Percentiles rank a stretch among this genome's conserved stretches.
Conservation (phyloP, 352 stramenopile species). For the Phytopythium montanum region DNA sequence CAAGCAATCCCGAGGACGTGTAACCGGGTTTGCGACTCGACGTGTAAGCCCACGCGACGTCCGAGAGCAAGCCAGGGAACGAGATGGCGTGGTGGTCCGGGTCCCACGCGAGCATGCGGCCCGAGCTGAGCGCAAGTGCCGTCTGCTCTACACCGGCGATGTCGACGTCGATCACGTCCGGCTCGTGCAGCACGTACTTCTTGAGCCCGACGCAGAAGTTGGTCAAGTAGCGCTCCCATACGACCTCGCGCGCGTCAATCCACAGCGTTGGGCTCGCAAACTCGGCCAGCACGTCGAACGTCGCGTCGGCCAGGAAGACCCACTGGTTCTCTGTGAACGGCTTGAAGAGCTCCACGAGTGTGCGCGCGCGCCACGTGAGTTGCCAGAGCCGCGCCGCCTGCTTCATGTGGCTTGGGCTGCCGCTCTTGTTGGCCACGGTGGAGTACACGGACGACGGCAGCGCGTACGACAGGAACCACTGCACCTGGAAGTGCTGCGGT, state of each 20-base stretch:
- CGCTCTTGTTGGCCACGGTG: conserved; percentile 61
- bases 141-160: conserved; percentile 79
- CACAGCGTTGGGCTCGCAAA: conserved; percentile 43
- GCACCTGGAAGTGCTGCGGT: conserved; percentile 76
- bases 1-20: conserved; percentile 77
- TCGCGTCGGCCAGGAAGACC: conserved; percentile 63
- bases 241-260: conserved; percentile 69
- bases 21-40: conserved; percentile 86
- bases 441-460: conserved; percentile 81
- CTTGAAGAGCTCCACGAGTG: conserved; percentile 81
- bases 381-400: conserved; percentile 65
- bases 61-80: conserved; percentile 78
- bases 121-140: conserved; percentile 72
- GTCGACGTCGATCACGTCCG: conserved; percentile 77
- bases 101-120: conserved; percentile 84
- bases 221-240: conserved; percentile 83
- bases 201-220: conserved; percentile 85
- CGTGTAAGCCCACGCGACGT: conserved; percentile 88
- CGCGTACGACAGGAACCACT: conserved; percentile 80
- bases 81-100: conserved; percentile 87
- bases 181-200: conserved; percentile 77
- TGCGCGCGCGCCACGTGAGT: conserved; percentile 72
- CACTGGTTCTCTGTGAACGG: conserved; percentile 87
- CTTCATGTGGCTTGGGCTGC: conserved; percentile 58
- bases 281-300: conserved; percentile 26